Evolutionary conservation across 306 rosid species (phyloP).

Genomic region (Hippophae gyantsensis): DNA sequence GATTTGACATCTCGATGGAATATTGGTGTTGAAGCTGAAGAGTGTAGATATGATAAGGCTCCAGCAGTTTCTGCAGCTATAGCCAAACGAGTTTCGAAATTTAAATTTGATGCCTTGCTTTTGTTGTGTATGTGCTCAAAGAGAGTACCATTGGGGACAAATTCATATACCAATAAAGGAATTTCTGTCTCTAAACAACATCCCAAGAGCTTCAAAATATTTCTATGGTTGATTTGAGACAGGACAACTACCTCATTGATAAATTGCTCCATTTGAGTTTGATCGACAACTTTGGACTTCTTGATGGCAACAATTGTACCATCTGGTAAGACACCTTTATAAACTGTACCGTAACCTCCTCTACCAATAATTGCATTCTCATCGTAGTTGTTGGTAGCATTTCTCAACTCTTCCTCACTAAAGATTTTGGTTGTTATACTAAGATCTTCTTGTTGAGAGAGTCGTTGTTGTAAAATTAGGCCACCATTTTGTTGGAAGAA

Average conservation of each 20-base stretch:
- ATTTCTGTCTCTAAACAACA: background rate
- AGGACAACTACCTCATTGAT: background rate
- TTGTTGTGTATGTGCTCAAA: background rate
- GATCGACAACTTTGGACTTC: background rate
- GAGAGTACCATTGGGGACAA: background rate
- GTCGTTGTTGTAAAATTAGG: background rate
- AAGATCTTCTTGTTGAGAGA: background rate
- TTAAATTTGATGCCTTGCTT: background rate
- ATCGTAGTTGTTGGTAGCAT: background rate
- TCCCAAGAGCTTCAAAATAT: background rate
- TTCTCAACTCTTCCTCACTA: background rate
- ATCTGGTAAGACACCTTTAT: background rate
- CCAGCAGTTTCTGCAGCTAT: background rate
- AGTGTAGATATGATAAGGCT: background rate
- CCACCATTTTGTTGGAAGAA: background rate
- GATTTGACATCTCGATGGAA: background rate
- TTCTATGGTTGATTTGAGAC: background rate
- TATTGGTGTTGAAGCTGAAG: background rate
- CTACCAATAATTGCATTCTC: background rate
- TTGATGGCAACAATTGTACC: background rate
- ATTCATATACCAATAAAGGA: background rate
- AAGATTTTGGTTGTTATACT: background rate
- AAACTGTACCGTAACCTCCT: background rate
- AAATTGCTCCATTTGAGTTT: background rate
- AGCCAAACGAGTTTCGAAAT: background rate